Evolutionary conservation across 2,329 filamentous ascomycete species (phyloP).

Genomic region (Neodidymelliopsis sp.): DNA sequence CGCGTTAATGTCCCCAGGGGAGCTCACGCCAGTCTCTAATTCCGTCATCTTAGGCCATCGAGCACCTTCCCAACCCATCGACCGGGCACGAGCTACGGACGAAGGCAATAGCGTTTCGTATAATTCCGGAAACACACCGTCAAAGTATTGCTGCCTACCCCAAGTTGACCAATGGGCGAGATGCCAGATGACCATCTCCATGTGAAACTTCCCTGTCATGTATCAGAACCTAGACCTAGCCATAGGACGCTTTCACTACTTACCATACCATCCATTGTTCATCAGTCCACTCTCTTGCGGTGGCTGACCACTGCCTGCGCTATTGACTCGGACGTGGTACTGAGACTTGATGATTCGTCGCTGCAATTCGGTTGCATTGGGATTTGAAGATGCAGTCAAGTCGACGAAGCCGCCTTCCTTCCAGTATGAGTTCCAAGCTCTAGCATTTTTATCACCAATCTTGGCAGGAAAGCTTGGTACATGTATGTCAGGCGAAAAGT

Average conservation of each 20-base stretch:
- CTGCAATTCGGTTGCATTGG: slow-evolving; percentile 58
- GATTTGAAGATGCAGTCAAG: slow-evolving; percentile 49
- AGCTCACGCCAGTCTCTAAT: slow-evolving; percentile 57
- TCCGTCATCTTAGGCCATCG: slow-evolving; percentile 64
- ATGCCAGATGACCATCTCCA: slow-evolving; percentile 64
- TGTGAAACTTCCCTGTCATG: slow-evolving; percentile 55
- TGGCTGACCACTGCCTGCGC: slow-evolving; percentile 56
- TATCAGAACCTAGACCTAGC: not conserved
- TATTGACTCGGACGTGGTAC: slow-evolving; percentile 61
- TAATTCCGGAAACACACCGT: slow-evolving; percentile 53
- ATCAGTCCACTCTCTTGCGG: slow-evolving; percentile 59
- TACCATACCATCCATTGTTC: slow-evolving; percentile 63
- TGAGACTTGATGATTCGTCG: slow-evolving; percentile 60
- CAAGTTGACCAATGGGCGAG: slow-evolving; percentile 59
- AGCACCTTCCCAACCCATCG: slow-evolving; percentile 52
- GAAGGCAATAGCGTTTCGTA: slow-evolving; percentile 57
- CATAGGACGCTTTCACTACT: slow-evolving; percentile 23
- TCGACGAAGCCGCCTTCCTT: slow-evolving; percentile 60
- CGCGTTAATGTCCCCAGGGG: slow-evolving; percentile 66
- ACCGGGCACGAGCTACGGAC: slow-evolving; percentile 41
- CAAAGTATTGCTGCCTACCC: slow-evolving; percentile 54
- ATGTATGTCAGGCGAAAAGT: slow-evolving; percentile 37
- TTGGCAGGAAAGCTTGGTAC: slow-evolving; percentile 26
- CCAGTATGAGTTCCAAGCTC: slow-evolving; percentile 60
- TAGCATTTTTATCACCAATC: slow-evolving; percentile 41